A percentile compares a stretch with the other conserved stretches of the same genome.
These are phyloP conservation scores for Scortechinia acanthostroma DNA, from an alignment of 2,329 filamentous ascomycete genomes.

Conservation along the genomic window DNA sequence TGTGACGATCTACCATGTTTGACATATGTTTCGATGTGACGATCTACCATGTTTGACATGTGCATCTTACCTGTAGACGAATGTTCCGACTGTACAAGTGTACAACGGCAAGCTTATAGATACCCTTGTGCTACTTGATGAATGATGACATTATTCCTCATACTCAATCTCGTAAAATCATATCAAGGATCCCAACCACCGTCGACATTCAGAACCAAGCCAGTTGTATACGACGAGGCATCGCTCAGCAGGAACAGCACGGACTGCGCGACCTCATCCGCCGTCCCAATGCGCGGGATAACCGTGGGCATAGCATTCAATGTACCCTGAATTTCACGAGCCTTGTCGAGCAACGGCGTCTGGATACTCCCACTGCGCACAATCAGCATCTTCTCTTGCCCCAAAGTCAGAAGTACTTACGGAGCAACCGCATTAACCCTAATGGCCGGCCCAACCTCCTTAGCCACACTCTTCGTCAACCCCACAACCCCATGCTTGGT, in stretches of 20 bases:
- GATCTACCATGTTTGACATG: constrained; percentile 3
- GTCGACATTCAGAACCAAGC: constrained; percentile 32
- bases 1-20: no score
- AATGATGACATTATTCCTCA: background rate
- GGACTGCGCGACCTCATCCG: constrained; percentile 20
- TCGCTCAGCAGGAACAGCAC: constrained; percentile 37
- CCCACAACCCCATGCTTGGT: background rate
- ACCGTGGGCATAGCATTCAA: background rate
- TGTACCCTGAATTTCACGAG: background rate
- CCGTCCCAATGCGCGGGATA: background rate
- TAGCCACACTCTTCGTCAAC: background rate
- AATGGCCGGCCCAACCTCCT: background rate
- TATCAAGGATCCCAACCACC: constrained; percentile 27
- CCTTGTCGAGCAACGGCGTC: background rate
- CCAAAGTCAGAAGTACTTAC: background rate
- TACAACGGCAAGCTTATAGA: no score
- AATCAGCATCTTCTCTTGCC: background rate
- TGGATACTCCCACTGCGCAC: background rate
- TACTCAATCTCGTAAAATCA: background rate
- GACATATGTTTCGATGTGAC: no score
- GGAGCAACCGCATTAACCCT: background rate
- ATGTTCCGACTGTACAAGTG: no score
- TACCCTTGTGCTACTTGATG: no score
- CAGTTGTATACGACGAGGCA: constrained; percentile 34
- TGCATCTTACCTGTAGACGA: no score